Conservation (phyloP, 2,329 filamentous ascomycete species). For the Curvularia sp. region DNA sequence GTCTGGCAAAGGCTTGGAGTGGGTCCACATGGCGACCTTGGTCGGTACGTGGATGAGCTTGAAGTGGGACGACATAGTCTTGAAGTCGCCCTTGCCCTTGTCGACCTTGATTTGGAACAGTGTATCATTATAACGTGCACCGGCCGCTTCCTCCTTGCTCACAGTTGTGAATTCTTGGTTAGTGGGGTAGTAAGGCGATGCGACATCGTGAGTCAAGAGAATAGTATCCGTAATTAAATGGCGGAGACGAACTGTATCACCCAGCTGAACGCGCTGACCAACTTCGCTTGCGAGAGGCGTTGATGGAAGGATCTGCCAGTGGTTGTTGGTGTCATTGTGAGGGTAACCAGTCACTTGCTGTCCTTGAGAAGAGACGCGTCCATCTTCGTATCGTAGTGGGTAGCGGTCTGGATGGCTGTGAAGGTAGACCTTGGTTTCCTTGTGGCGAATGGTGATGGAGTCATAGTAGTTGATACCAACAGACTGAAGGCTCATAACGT, state of each 20-base stretch:
- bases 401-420: slow-evolving; percentile 92
- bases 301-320: slow-evolving; percentile 89
- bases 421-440: slow-evolving; percentile 95
- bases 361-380: slow-evolving; percentile 92
- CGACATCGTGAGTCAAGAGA: slow-evolving; percentile 93
- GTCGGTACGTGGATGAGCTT: slow-evolving; percentile 94
- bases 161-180: slow-evolving; percentile 98
- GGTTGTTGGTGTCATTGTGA: slow-evolving; percentile 98
- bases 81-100: slow-evolving; percentile 83
- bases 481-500: slow-evolving; percentile 86
- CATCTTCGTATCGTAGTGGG: slow-evolving; percentile 94
- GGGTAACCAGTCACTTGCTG: slow-evolving; percentile 99
- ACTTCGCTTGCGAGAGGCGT: slow-evolving; percentile 58
- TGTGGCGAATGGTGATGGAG: slow-evolving; percentile 85
- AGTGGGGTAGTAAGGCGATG: slow-evolving; percentile 93
- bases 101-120: slow-evolving; percentile 93
- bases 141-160: slow-evolving; percentile 72
- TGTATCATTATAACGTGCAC: slow-evolving; percentile 82
- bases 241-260: slow-evolving; percentile 84
- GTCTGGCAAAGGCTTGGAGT: slow-evolving; percentile 91
- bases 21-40: slow-evolving; percentile 99
- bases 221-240: slow-evolving; percentile 86
- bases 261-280: slow-evolving; percentile 76
- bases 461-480: slow-evolving; percentile 91
- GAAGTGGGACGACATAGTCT: slow-evolving; percentile 90